Evolutionary conservation across 1,284 basidiomycete species (phyloP).

Genomic region (Phellopilus nigrolimitatus): DNA sequence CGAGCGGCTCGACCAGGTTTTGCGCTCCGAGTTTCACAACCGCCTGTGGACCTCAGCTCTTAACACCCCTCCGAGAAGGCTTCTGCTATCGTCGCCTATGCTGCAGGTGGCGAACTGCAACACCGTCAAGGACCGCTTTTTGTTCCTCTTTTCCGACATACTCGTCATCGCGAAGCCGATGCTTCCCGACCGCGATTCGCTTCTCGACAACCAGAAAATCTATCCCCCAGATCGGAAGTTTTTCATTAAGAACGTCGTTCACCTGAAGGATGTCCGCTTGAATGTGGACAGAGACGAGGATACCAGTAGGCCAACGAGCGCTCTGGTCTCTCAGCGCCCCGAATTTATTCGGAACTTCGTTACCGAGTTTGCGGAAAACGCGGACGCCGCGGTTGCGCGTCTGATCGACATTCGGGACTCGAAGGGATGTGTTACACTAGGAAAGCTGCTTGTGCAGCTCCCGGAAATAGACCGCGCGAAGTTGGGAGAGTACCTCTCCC

Average conservation of each 20-base stretch:
- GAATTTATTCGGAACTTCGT: conserved; percentile 64
- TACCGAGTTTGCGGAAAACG: conserved; percentile 66
- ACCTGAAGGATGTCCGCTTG: conserved; percentile 68
- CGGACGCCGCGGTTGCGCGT: conserved; percentile 64
- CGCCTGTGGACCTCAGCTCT: conserved; percentile 60
- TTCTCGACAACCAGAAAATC: conserved; percentile 55
- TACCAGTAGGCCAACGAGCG: conserved; percentile 37
- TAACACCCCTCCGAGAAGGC: conserved; percentile 81
- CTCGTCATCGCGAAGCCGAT: conserved; percentile 82
- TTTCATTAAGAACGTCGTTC: conserved; percentile 83
- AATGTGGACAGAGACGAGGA: conserved; percentile 59
- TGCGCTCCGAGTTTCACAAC: conserved; percentile 56
- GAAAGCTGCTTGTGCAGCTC: conserved; percentile 81
- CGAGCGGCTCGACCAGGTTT: conserved; percentile 64
- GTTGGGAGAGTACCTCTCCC: conserved; percentile 79
- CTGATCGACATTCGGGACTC: conserved; percentile 47
- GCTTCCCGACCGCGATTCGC: conserved; percentile 54
- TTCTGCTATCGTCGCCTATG: conserved; percentile 81
- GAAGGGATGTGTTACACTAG: conserved; percentile 47
- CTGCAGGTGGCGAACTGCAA: conserved; percentile 92
- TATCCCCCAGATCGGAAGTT: conserved; percentile 78
- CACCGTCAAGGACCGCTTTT: conserved; percentile 92
- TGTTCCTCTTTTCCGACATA: conserved; percentile 94
- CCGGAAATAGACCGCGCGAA: conserved; percentile 76
- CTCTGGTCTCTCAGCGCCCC: conserved; percentile 45